phyloP scores from a whole-genome alignment of 495 filamentous ascomycete species.

The Aspergillus olivimuriae region DNA sequence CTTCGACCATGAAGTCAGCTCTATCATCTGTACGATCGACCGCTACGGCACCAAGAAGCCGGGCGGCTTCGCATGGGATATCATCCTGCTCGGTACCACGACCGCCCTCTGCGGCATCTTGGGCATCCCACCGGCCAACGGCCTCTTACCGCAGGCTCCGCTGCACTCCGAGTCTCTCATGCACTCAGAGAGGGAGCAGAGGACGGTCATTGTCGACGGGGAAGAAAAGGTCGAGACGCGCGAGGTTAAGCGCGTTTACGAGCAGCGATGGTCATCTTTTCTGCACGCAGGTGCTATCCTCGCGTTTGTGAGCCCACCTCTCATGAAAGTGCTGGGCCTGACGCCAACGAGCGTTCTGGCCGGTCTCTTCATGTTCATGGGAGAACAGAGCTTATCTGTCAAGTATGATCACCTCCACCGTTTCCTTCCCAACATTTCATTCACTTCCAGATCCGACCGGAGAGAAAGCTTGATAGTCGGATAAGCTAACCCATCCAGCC shows the following conservation, averaged over 20 bases:
- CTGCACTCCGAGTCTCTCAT: constrained; percentile 62
- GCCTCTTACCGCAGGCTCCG: constrained; percentile 63
- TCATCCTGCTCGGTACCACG: constrained; percentile 60
- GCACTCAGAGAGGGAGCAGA: constrained; percentile 45
- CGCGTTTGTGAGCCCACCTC: constrained; percentile 56
- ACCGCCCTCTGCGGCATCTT: constrained; percentile 64
- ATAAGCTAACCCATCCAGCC: constrained; percentile 12
- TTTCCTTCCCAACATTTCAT: background rate
- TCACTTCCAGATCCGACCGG: no score
- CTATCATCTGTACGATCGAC: constrained; percentile 66
- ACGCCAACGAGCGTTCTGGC: constrained; percentile 65
- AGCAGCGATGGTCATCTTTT: constrained; percentile 64
- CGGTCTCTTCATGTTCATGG: constrained; percentile 69
- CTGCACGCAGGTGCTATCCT: constrained; percentile 58
- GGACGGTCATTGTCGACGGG: constrained; percentile 27
- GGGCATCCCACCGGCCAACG: constrained; percentile 64
- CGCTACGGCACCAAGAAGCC: constrained; percentile 62
- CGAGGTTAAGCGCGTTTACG: constrained; percentile 49
- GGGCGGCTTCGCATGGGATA: constrained; percentile 66
- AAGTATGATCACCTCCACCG: constrained; percentile 37
- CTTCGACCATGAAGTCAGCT: constrained; percentile 70
- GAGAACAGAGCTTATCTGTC: constrained; percentile 61
- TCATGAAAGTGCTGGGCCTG: constrained; percentile 63
- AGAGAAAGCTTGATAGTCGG: background rate
- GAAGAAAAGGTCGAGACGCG: constrained; percentile 34